These are phyloP conservation scores for Aspergillus sp. DNA, from an alignment of 2,329 filamentous ascomycete genomes.

Conservation along the genomic window DNA sequence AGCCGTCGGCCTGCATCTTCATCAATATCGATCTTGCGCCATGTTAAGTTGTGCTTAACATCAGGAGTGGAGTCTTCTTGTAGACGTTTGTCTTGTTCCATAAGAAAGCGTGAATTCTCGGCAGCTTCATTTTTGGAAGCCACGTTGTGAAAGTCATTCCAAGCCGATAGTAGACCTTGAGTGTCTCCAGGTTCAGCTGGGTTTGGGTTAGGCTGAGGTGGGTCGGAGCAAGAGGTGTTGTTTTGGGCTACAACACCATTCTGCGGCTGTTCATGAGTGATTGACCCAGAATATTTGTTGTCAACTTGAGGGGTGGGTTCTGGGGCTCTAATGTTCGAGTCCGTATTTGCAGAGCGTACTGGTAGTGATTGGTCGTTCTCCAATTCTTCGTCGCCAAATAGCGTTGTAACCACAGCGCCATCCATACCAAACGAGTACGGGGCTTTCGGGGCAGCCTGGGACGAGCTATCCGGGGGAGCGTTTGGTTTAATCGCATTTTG, in stretches of 20 bases:
- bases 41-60: constrained; percentile 30
- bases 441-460: background rate
- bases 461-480: background rate
- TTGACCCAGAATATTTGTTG: background rate
- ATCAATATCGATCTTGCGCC: constrained; percentile 33
- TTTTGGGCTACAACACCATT: background rate
- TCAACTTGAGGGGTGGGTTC: background rate
- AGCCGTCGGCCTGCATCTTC: constrained; percentile 21
- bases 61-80: constrained; percentile 9
- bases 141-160: constrained; percentile 33
- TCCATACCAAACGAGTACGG: constrained; percentile 15
- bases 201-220: background rate
- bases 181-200: constrained; percentile 1
- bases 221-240: background rate
- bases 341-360: background rate
- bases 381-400: constrained; percentile 5
- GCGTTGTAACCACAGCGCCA: constrained; percentile 7
- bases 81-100: constrained; percentile 14
- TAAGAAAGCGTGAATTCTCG: constrained; percentile 24
- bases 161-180: constrained; percentile 26
- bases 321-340: background rate
- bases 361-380: background rate
- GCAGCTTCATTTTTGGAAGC: constrained; percentile 28
- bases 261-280: background rate
- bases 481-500: constrained; percentile 1